phyloP scores from a whole-genome alignment of 345 rosid genomes.

The Abelmoschus esculentus region DNA sequence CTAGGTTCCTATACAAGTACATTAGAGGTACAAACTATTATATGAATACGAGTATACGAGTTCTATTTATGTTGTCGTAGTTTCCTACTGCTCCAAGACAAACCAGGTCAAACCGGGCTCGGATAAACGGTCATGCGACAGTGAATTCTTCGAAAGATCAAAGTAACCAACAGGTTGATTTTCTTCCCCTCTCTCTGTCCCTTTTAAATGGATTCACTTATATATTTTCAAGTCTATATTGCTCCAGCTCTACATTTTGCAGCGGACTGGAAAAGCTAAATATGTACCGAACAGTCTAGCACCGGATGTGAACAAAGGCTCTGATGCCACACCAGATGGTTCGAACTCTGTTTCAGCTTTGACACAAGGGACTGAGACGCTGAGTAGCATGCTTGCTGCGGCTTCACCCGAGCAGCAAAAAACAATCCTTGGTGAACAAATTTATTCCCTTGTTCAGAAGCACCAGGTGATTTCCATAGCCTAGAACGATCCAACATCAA shows the following conservation, averaged over 20 bases:
- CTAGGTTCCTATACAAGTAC: neutral
- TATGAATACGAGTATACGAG: neutral
- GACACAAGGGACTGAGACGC: constrained; percentile 34
- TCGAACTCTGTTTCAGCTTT: constrained; percentile 18
- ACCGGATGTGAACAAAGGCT: constrained; percentile 32
- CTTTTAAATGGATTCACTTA: neutral
- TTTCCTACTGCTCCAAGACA: constrained; percentile 36
- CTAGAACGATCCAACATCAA: no score
- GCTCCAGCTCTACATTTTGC: neutral
- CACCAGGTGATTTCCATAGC: constrained; percentile 40
- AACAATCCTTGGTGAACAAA: constrained; percentile 51
- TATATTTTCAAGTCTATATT: no score
- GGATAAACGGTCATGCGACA: neutral
- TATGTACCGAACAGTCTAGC: constrained; percentile 30
- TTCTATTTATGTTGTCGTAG: constrained; percentile 13
- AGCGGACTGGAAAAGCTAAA: constrained; percentile 35
- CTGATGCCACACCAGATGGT: constrained; percentile 19
- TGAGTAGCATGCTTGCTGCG: constrained; percentile 53
- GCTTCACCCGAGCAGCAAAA: constrained; percentile 52
- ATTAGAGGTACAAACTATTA: neutral
- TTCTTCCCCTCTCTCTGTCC: neutral
- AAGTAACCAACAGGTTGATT: constrained; percentile 41
- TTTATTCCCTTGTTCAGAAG: constrained; percentile 56
- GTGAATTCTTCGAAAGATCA: constrained; percentile 38
- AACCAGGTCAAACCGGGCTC: constrained; percentile 39